phyloP scores from a whole-genome alignment of 768 basidiomycete genomes.

The Rhizopogon vinicolor region DNA sequence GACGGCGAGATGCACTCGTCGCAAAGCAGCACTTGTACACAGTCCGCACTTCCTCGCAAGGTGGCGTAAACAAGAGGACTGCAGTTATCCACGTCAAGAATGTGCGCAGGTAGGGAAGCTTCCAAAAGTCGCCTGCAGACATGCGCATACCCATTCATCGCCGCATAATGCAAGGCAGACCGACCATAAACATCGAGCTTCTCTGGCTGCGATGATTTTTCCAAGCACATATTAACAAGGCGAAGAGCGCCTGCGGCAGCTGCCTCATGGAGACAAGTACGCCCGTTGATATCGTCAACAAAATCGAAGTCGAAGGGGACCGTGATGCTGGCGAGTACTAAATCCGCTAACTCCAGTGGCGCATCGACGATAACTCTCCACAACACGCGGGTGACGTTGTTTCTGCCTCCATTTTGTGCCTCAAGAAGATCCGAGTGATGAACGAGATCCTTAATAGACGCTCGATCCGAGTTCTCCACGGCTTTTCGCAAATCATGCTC shows the following conservation, averaged over 20 bases:
- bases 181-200: slow-evolving; percentile 89
- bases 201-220: slow-evolving; percentile 62
- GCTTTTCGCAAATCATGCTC: slow-evolving; percentile 84
- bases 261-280: slow-evolving; percentile 91
- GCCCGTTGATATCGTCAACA: slow-evolving; percentile 94
- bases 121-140: slow-evolving; percentile 77
- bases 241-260: slow-evolving; percentile 78
- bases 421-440: slow-evolving; percentile 63
- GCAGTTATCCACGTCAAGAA: slow-evolving; percentile 89
- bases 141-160: slow-evolving; percentile 81
- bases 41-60: slow-evolving; percentile 75
- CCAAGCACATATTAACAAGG: slow-evolving; percentile 78
- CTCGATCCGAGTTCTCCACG: slow-evolving; percentile 54
- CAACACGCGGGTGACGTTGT: slow-evolving; percentile 82
- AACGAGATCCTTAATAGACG: slow-evolving; percentile 64
- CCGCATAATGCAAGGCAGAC: slow-evolving; percentile 91
- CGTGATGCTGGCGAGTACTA: slow-evolving; percentile 64
- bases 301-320: slow-evolving; percentile 84
- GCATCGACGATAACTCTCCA: slow-evolving; percentile 92
- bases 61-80: slow-evolving; percentile 94
- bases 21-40: slow-evolving; percentile 78
- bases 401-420: slow-evolving; percentile 54
- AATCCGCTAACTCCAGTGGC: slow-evolving; percentile 62
- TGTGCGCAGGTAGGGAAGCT: slow-evolving; percentile 58
- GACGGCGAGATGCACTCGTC: slow-evolving; percentile 64